These are phyloP conservation scores for Polytrichum formosum DNA, from an alignment of 225 moss, liverwort and hornwort species.

Conservation along the genomic window DNA sequence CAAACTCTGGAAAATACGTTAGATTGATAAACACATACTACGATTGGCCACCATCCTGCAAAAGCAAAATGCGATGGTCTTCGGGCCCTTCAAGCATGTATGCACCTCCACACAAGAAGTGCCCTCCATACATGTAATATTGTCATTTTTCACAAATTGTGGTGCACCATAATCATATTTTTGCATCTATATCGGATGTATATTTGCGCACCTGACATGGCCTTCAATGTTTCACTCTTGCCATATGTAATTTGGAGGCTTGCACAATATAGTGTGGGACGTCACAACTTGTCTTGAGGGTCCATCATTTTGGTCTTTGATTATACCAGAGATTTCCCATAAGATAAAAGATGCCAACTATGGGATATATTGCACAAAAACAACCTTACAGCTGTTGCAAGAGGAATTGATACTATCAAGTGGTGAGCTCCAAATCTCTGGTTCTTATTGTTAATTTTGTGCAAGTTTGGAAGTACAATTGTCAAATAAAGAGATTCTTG, in stretches of 20 bases:
- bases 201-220: no score
- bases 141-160: not conserved
- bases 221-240: no score
- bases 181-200: not conserved
- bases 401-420: slow-evolving; percentile 98
- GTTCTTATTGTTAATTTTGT: no score
- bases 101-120: slow-evolving; percentile 1
- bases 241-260: no score
- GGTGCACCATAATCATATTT: not conserved
- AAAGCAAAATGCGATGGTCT: slow-evolving; percentile 86
- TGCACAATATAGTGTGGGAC: no score
- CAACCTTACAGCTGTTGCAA: slow-evolving; percentile 79
- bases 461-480: no score
- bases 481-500: no score
- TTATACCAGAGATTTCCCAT: slow-evolving; percentile 73
- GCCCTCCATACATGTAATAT: no score
- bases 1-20: slow-evolving; percentile 81
- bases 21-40: slow-evolving; percentile 76
- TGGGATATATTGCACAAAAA: slow-evolving; percentile 88
- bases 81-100: slow-evolving; percentile 88
- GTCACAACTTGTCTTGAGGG: no score
- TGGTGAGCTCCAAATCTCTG: slow-evolving; percentile 34
- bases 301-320: slow-evolving; percentile 3
- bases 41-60: slow-evolving; percentile 63
- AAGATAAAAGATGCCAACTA: slow-evolving; percentile 88